Conservation (phyloP, 2,329 filamentous ascomycete species). For the Epichloe baconii region DNA sequence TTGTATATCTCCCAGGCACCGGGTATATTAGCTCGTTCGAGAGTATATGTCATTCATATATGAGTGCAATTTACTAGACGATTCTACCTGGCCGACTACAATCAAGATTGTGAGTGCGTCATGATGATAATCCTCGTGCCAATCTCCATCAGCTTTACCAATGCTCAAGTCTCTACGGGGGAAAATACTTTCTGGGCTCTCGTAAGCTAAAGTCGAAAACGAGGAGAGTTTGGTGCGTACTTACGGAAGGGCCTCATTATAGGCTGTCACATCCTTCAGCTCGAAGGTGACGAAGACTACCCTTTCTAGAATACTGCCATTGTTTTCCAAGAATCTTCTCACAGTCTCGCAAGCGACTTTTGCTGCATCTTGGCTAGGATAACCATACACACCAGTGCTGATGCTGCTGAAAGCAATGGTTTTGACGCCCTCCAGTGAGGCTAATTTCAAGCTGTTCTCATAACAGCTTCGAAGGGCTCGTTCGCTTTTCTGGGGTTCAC, state of each 20-base stretch:
- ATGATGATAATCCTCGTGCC: neutral
- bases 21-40: neutral
- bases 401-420: conserved; percentile 74
- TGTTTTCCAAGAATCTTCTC: conserved; percentile 37
- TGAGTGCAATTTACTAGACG: neutral
- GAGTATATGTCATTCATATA: neutral
- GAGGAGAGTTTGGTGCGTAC: conserved; percentile 5
- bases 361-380: conserved; percentile 63
- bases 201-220: neutral
- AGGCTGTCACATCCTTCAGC: conserved; percentile 62
- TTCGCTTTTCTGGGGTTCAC: conserved; percentile 25
- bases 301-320: conserved; percentile 43
- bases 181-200: conserved; percentile 13
- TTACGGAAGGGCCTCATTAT: conserved; percentile 59
- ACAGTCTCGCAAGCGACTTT: conserved; percentile 52
- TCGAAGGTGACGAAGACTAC: conserved; percentile 81
- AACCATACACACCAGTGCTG: conserved; percentile 84
- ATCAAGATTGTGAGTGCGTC: neutral
- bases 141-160: neutral
- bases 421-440: conserved; percentile 49
- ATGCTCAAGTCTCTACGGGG: conserved; percentile 9
- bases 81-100: neutral
- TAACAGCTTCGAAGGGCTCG: conserved; percentile 52
- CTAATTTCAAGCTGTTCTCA: conserved; percentile 55
- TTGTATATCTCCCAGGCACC: neutral